phyloP scores from a whole-genome alignment of 1,139 yeast species.

The Debaryomyces sp. region DNA sequence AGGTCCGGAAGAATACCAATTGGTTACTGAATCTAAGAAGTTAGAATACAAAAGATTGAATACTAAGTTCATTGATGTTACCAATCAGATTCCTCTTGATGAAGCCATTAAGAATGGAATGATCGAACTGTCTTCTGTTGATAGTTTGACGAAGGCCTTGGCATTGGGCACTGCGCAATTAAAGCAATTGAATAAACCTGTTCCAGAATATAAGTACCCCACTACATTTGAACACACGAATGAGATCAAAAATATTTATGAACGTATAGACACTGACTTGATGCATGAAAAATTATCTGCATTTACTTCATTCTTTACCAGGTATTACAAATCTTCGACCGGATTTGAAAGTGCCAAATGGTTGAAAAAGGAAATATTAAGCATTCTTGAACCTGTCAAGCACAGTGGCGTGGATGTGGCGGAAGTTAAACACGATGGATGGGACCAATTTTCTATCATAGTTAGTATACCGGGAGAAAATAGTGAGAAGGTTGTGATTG shows the following conservation, averaged over 20 bases:
- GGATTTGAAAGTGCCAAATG: conserved; percentile 78
- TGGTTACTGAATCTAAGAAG: conserved; percentile 61
- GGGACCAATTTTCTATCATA: conserved; percentile 49
- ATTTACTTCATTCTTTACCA: conserved; percentile 73
- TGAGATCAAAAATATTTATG: conserved; percentile 44
- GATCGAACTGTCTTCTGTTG: conserved; percentile 21
- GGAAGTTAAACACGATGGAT: conserved; percentile 39
- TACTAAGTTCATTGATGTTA: conserved; percentile 69
- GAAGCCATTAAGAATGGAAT: conserved; percentile 36
- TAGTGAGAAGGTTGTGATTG: conserved; percentile 62
- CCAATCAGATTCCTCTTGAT: conserved; percentile 45
- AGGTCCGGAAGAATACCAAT: conserved; percentile 40
- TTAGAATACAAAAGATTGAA: conserved; percentile 55
- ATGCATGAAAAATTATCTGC: conserved; percentile 59
- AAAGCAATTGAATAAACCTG: conserved; percentile 22
- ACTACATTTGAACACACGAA: conserved; percentile 35
- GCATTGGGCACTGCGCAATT: conserved; percentile 37
- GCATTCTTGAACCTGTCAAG: conserved; percentile 44
- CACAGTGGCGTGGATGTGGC: conserved; percentile 25
- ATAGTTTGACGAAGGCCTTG: conserved; percentile 17
- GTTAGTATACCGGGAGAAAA: conserved; percentile 44
- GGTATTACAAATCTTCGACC: conserved; percentile 73
- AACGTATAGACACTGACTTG: conserved; percentile 43
- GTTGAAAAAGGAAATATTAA: conserved; percentile 56
- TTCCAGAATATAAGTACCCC: conserved; percentile 61